Conservation (phyloP, 805 yeast genomes). For the Hanseniaspora opuntiae region DNA sequence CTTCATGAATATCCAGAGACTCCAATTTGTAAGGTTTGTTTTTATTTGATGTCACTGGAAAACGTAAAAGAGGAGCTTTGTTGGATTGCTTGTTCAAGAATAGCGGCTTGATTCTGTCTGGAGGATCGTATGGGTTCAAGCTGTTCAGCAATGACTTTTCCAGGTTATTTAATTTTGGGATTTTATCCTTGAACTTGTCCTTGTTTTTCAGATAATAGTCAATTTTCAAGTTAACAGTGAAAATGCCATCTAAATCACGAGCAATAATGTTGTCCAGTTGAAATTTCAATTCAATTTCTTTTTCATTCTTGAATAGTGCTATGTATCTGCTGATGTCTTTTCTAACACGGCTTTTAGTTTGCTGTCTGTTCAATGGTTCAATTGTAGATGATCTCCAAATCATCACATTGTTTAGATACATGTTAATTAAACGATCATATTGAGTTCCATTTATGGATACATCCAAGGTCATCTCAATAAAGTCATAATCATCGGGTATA, state of each 20-base stretch:
- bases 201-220: constrained; percentile 25
- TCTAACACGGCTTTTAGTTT: constrained; percentile 35
- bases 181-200: constrained; percentile 14
- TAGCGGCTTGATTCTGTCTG: constrained; percentile 12
- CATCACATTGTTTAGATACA: constrained; percentile 48
- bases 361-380: constrained; percentile 45
- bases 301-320: constrained; percentile 31
- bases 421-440: constrained; percentile 51
- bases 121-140: constrained; percentile 16
- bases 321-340: constrained; percentile 55
- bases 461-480: constrained; percentile 40
- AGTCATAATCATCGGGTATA: constrained; percentile 32
- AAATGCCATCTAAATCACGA: constrained; percentile 45
- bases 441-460: constrained; percentile 47
- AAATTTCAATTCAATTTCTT: constrained; percentile 33
- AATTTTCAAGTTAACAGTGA: constrained; percentile 39
- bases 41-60: constrained; percentile 27
- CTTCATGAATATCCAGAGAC: background rate
- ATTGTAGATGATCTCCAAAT: constrained; percentile 79
- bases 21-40: constrained; percentile 19
- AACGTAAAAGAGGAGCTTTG: constrained; percentile 33
- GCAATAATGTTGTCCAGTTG: constrained; percentile 54
- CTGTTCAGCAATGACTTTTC: constrained; percentile 5
- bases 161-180: constrained; percentile 11
- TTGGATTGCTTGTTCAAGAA: constrained; percentile 16